Conservation (phyloP, 176 grass and related monocot species). For the Eremochloa ophiuroides region DNA sequence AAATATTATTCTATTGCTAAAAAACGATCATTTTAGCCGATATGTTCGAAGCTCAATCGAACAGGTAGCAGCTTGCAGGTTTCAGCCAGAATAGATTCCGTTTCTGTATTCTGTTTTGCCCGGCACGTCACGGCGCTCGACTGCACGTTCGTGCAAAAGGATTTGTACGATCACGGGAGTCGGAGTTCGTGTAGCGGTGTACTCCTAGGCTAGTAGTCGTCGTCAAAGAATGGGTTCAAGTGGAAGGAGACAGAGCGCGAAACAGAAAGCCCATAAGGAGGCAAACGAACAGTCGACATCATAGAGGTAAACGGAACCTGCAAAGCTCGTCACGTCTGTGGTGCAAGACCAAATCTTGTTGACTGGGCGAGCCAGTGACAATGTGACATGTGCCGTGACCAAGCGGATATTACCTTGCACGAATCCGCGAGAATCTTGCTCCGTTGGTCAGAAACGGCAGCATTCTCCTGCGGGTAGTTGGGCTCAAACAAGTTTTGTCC, state of each 20-base stretch:
- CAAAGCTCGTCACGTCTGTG: neutral
- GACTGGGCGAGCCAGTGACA: too few species aligned
- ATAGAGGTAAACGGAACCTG: neutral
- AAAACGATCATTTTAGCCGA: too few species aligned
- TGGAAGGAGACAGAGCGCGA: neutral
- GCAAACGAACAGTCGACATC: neutral
- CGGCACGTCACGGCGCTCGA: constrained; percentile 9
- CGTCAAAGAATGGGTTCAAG: neutral
- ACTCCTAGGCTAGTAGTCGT: neutral
- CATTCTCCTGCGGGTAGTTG: too few species aligned
- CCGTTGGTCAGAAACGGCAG: neutral
- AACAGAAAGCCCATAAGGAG: neutral
- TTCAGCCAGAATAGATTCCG: too few species aligned
- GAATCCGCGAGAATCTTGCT: neutral
- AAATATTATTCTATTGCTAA: too few species aligned
- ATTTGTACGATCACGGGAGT: neutral
- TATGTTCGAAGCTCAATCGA: too few species aligned
- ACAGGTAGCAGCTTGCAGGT: too few species aligned
- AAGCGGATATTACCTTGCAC: neutral
- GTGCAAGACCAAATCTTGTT: too few species aligned
- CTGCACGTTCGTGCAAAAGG: neutral
- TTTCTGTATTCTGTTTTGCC: neutral
- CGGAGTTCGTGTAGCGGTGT: neutral
- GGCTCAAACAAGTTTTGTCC: too few species aligned
- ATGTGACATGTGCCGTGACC: neutral